Conservation (phyloP, 768 basidiomycete species). For the Mycena latifolia region DNA sequence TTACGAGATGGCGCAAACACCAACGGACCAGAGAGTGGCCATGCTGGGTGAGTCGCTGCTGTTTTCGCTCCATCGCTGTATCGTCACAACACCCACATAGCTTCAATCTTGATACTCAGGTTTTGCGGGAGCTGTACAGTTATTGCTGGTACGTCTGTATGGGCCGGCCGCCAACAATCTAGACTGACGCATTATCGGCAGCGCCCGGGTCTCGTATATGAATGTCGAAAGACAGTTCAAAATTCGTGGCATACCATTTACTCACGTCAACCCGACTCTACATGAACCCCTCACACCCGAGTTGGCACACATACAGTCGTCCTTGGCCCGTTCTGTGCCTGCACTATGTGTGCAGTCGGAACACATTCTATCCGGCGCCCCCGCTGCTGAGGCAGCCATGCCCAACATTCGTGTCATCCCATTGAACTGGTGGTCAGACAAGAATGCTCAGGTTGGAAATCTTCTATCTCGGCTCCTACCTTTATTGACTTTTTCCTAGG, state of each 20-base stretch:
- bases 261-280: constrained; percentile 73
- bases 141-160: constrained; percentile 79
- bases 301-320: constrained; percentile 73
- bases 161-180: background rate
- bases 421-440: constrained; percentile 92
- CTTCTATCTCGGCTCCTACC: background rate
- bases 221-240: constrained; percentile 92
- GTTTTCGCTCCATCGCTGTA: background rate
- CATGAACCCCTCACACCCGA: constrained; percentile 56
- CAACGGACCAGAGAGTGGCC: constrained; percentile 41
- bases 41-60: constrained; percentile 36
- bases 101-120: constrained; percentile 80
- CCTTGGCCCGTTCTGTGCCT: constrained; percentile 82
- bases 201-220: constrained; percentile 91
- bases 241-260: constrained; percentile 81
- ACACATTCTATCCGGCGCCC: constrained; percentile 84
- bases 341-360: constrained; percentile 86
- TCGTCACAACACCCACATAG: constrained; percentile 45
- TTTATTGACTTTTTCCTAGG: constrained; percentile 50
- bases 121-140: constrained; percentile 82
- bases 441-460: constrained; percentile 77
- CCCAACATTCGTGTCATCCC: constrained; percentile 91
- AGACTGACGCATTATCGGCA: constrained; percentile 43
- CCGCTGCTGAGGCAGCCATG: constrained; percentile 93
- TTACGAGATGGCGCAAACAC: constrained; percentile 39